Percentiles rank a stretch among this genome's conserved stretches.
Conservation (phyloP, 352 stramenopile species). For the Nothophytophthora sp. region DNA sequence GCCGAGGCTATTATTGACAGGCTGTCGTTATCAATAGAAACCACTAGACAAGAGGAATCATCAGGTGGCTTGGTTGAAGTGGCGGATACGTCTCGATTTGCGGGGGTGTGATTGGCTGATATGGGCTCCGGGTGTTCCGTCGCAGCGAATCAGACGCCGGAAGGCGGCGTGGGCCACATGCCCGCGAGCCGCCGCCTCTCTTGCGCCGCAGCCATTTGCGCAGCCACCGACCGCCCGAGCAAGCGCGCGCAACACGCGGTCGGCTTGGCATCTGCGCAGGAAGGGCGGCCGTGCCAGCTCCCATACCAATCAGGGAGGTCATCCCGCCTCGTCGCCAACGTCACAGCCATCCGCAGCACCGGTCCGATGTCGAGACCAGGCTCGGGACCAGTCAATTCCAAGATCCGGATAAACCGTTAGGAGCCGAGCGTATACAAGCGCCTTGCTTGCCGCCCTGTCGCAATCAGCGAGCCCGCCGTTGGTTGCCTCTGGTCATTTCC, state of each 20-base stretch:
- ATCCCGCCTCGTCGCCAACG: conserved; percentile 23
- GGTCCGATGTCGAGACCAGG: background rate
- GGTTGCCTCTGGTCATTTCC: conserved; percentile 38
- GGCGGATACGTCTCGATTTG: background rate
- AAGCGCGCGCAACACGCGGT: conserved; percentile 12
- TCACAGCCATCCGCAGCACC: conserved; percentile 8
- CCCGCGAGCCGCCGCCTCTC: background rate
- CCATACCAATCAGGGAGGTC: conserved; percentile 21
- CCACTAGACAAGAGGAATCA: too few species aligned
- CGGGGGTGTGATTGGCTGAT: conserved; percentile 33
- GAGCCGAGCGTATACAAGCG: too few species aligned
- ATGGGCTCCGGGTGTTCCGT: background rate
- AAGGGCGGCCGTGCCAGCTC: conserved; percentile 21
- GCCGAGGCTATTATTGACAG: too few species aligned
- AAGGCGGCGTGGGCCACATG: conserved; percentile 58
- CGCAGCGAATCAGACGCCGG: conserved; percentile 37
- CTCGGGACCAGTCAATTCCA: background rate
- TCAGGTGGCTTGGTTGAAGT: conserved; percentile 25
- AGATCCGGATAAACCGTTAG: too few species aligned
- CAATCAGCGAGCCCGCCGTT: background rate
- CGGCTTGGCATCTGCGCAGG: conserved; percentile 3
- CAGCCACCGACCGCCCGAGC: background rate
- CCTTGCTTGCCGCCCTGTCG: too few species aligned
- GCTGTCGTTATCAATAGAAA: background rate
- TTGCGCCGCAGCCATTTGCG: background rate